Base-by-base conservation (phyloP, 768 basidiomycete genomes). In the Xerocomellus amylosporus region DNA sequence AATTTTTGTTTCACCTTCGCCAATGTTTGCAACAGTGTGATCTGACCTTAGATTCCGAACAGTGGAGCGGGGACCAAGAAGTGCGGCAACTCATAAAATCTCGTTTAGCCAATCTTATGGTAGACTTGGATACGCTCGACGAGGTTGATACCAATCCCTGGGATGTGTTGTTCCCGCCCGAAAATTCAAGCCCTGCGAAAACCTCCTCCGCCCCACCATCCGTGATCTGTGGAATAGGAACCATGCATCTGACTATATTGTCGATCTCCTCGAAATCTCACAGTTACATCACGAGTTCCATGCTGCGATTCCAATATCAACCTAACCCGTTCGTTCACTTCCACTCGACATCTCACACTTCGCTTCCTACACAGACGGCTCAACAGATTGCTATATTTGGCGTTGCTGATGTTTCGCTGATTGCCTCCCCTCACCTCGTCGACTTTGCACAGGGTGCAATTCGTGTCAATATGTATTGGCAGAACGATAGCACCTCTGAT, bases 1-100 rank as follows among this genome's bases (percentile, higher is more conserved):
- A 84, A 60, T 82, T 95, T 48, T 72, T 95, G 20, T 85, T 88
- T 56, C 86, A 92, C 63, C 77, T 96, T 26, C 85, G 93, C 22
- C 45, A 58, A 34, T 61, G 62, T 49, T 46, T 40, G 80, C 83
- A 59, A 82, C 80, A 64, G 66, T 88, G 14, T 78, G 82, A 69
- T 71, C 50, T 40, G 14, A 46, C 37, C 31, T 50, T 56, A 8
- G 49, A 46, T 34, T 20, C 50, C 5, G 55, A 56, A 37, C 50
- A 47, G 20, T 47, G 45, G 54, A 60, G 33, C 28, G 53, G 52
- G 62, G 53, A 65, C 34, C 70, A 72, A 20, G 73, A 73, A 3
- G 59, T 81, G 26, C 56, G 67, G 28, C 62, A 64, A 15, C 62
- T 78, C 37, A 63, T 80, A 33, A 72, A 72, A 51, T 67, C 75